phyloP scores from a whole-genome alignment of 2,329 filamentous ascomycete species.

The Ceratocystis cacaofunesta region DNA sequence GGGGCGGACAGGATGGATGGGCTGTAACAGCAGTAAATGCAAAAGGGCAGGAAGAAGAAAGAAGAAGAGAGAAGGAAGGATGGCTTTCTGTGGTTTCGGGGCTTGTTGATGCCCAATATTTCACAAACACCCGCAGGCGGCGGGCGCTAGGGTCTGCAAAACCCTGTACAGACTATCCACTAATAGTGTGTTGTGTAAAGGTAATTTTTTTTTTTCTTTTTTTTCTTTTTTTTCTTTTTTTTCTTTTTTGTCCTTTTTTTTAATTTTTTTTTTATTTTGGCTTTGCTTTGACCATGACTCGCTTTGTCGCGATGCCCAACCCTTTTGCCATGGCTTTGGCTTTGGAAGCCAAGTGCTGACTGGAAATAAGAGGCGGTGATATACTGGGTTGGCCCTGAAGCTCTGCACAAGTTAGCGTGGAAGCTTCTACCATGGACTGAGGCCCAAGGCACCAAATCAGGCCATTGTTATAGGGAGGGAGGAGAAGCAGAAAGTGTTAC shows the following conservation, averaged over 20 bases:
- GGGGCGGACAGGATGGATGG: neutral
- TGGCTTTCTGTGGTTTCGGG: neutral
- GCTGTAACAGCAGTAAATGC: neutral
- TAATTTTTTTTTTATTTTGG: too few species aligned
- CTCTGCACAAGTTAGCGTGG: neutral
- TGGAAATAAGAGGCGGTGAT: conserved; percentile 9
- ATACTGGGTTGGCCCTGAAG: neutral
- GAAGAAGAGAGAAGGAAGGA: neutral
- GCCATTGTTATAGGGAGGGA: neutral
- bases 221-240: neutral
- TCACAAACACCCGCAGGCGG: neutral
- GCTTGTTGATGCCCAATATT: neutral
- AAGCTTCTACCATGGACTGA: neutral
- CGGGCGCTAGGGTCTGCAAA: neutral
- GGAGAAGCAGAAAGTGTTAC: neutral
- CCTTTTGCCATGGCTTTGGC: too few species aligned
- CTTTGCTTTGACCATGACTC: too few species aligned
- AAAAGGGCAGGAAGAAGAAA: neutral
- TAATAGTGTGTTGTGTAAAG: neutral
- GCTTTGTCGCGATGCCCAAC: too few species aligned
- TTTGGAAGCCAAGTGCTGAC: too few species aligned
- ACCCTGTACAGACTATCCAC: neutral
- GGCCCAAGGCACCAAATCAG: neutral
- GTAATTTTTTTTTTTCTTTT: neutral
- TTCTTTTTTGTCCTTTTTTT: too few species aligned